Conservation (phyloP, 2,329 filamentous ascomycete species). For the Elsinoe fawcettii region DNA sequence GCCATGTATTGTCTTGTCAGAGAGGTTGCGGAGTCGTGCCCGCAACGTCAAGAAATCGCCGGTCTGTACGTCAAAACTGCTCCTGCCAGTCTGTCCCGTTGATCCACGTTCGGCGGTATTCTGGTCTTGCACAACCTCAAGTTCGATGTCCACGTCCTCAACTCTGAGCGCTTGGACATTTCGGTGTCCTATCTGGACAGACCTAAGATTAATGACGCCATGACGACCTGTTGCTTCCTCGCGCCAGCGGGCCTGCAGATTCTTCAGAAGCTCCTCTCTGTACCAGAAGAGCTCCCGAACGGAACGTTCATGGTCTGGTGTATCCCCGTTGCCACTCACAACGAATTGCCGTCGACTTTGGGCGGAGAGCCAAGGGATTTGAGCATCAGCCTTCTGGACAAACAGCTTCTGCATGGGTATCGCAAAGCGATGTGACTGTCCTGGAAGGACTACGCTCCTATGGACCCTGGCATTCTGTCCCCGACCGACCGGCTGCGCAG, state of each 20-base stretch:
- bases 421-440: constrained; percentile 63
- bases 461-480: constrained; percentile 7
- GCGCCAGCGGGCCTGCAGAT: constrained; percentile 64
- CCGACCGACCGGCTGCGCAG: not conserved
- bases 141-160: constrained; percentile 49
- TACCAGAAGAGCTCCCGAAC: constrained; percentile 87
- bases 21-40: constrained; percentile 69
- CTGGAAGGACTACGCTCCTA: constrained; percentile 41
- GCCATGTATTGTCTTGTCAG: constrained; percentile 57
- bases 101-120: constrained; percentile 9
- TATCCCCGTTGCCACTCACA: constrained; percentile 70
- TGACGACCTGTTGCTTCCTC: constrained; percentile 49
- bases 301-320: constrained; percentile 68
- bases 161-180: constrained; percentile 80
- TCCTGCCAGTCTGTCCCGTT: constrained; percentile 36
- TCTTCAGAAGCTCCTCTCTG: constrained; percentile 68
- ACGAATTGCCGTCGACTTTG: constrained; percentile 87
- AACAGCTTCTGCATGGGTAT: constrained; percentile 69
- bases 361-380: constrained; percentile 73
- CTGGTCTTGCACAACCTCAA: constrained; percentile 18
- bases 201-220: constrained; percentile 68
- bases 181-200: constrained; percentile 61
- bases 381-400: constrained; percentile 65
- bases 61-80: constrained; percentile 41
- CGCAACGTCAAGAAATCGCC: constrained; percentile 63